phyloP scores from a whole-genome alignment of 164 flowering plant genomes.

The Chloranthus sessilifolius region DNA sequence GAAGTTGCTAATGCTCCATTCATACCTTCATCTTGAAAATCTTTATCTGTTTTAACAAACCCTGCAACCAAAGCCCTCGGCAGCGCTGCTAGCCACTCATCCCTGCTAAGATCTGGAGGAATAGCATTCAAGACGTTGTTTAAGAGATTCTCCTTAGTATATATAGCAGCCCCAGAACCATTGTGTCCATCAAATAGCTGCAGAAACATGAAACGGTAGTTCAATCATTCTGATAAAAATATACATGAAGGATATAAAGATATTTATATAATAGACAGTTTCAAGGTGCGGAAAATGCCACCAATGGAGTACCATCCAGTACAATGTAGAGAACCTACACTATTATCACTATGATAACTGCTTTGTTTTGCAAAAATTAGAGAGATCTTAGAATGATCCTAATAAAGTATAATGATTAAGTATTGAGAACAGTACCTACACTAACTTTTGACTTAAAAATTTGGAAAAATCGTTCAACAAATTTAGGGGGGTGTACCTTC shows the following conservation, averaged over 20 bases:
- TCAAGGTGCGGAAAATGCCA: neutral
- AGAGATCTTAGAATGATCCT: too few relatives aligned
- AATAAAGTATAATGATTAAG: too few relatives aligned
- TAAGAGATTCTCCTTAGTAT: constrained; percentile 90
- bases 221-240: neutral
- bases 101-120: constrained; percentile 84
- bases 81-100: constrained; percentile 88
- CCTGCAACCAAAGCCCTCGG: constrained; percentile 99
- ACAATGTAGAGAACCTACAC: too few relatives aligned
- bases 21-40: constrained; percentile 82
- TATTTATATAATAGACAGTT: neutral
- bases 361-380: too few relatives aligned
- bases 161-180: constrained; percentile 94
- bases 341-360: too few relatives aligned
- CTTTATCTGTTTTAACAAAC: constrained; percentile 97
- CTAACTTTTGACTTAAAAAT: too few relatives aligned
- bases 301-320: neutral
- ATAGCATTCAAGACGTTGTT: constrained; percentile 74
- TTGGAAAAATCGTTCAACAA: too few relatives aligned
- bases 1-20: neutral
- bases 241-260: neutral
- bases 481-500: too few relatives aligned
- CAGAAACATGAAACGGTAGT: constrained; percentile 15
- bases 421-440: too few relatives aligned
- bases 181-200: constrained; percentile 99